Base-by-base conservation (phyloP, 1,284 basidiomycete genomes). In the Schizophyllum amplum region DNA sequence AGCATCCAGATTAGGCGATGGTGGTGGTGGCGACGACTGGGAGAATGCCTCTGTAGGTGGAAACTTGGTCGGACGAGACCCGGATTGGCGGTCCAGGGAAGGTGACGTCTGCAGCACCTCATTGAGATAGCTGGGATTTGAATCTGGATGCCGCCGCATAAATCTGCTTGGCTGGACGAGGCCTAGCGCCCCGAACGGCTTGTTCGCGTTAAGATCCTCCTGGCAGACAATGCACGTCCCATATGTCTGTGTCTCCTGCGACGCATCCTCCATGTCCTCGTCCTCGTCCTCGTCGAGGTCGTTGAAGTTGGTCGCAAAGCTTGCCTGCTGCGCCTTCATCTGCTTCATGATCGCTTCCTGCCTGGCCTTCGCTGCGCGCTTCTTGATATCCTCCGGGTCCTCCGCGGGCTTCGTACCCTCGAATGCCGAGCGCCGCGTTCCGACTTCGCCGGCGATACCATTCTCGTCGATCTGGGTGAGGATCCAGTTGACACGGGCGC, bases 151-250 rank as follows among this genome's bases (percentile, higher is more conserved):
- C 59, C 81, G 81, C 50, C 95, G 83, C 33, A 99, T 77, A 55
- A 94, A 75, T 46, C 91, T 81, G 69, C 94, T 98, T 0, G 93
- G 87, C 68, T 99, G 96, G 4, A 99, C 69, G 58, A 96, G 78
- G 1, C 90, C 92, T n/a, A 99, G 80, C 52, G 84, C 85, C 13
- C 97, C 97, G 67, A 98, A 98, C 0, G 91, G 78, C 59, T 83
- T 80, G 13, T 80, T 73, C 0, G 78, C 72, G 59, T 85, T 90
- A 52, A 98, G 82, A 59, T 94, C 90, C 69, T 99, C 97, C 69
- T 99, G 97, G 66, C 97, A 99, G 6, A 99, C 92, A 62, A 99
- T 99, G 69, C 97, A 99, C 24, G 87, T 90, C 1, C 96, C 97
- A 61, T 87, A 87, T 23, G 84, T 84, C 17, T 80, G 69, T n/a